These are phyloP conservation scores for Fusarium pseudocircinatum DNA, from an alignment of 2,329 filamentous ascomycete genomes.

Conservation along the genomic window DNA sequence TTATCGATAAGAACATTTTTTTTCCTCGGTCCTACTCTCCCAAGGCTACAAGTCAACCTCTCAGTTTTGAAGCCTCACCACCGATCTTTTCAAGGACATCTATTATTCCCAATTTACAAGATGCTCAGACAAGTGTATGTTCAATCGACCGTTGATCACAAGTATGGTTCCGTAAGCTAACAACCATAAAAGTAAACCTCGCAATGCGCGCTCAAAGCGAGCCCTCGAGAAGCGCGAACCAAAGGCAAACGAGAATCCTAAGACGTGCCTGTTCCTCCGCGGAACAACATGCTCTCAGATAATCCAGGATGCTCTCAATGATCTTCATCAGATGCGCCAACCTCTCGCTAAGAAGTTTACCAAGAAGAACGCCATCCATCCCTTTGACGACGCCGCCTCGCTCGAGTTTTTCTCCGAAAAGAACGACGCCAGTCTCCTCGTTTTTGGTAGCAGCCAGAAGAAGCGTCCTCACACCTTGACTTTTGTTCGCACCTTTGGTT, in stretches of 20 bases:
- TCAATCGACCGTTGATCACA: background rate
- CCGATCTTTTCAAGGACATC: constrained; percentile 15
- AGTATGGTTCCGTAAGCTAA: background rate
- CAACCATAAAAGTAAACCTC: constrained; percentile 60
- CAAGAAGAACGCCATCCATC: constrained; percentile 96
- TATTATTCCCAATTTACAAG: constrained; percentile 33
- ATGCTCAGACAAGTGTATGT: constrained; percentile 63
- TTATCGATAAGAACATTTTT: constrained; percentile 52
- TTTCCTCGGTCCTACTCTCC: constrained; percentile 31
- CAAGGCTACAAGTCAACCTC: constrained; percentile 19
- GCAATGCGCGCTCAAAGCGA: constrained; percentile 88
- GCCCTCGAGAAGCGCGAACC: constrained; percentile 93
- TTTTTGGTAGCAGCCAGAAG: constrained; percentile 88
- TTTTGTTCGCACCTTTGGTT: constrained; percentile 81
- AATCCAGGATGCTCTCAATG: constrained; percentile 83
- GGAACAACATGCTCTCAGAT: constrained; percentile 87
- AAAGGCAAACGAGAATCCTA: constrained; percentile 88
- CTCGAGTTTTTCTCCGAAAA: constrained; percentile 97
- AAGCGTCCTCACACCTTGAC: constrained; percentile 95
- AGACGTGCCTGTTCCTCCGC: constrained; percentile 88
- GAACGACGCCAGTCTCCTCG: constrained; percentile 88
- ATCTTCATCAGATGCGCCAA: constrained; percentile 85
- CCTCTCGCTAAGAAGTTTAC: constrained; percentile 89
- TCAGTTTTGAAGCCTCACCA: constrained; percentile 18
- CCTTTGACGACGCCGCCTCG: constrained; percentile 88